Percentiles rank a stretch among this genome's conserved stretches.
Conservation (phyloP, 1,284 basidiomycete genomes). For the Hemileia vastatrix region DNA sequence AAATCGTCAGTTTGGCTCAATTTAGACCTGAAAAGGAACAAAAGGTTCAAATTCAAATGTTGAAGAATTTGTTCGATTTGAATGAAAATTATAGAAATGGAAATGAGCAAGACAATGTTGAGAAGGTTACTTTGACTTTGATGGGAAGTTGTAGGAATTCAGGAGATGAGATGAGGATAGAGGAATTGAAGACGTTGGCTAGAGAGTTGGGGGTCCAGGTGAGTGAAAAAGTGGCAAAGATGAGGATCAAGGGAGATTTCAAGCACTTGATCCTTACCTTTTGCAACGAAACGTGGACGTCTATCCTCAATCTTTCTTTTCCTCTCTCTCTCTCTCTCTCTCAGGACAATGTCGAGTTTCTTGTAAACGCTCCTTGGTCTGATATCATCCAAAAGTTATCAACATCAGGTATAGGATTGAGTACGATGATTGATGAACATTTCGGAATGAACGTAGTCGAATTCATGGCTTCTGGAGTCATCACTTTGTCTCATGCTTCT, state of each 20-base stretch:
- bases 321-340: not conserved
- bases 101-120: not conserved
- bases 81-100: conserved; percentile 31
- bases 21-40: conserved; percentile 93
- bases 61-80: conserved; percentile 55
- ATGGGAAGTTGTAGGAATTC: conserved; percentile 75
- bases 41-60: conserved; percentile 62
- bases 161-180: conserved; percentile 63
- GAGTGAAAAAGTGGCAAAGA: too few species aligned
- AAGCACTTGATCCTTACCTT: too few species aligned
- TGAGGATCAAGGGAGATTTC: too few species aligned
- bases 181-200: conserved; percentile 56
- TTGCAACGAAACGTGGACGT: too few species aligned
- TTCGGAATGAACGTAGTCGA: conserved; percentile 98
- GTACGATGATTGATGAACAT: conserved; percentile 98
- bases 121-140: conserved; percentile 55
- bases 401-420: conserved; percentile 69
- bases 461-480: conserved; percentile 60
- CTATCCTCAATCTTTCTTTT: too few species aligned
- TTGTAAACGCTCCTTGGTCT: conserved; percentile 71
- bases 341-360: conserved; percentile 58
- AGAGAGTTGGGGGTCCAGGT: conserved; percentile 58
- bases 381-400: conserved; percentile 62
- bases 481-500: conserved; percentile 38
- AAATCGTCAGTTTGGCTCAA: not conserved